Conservation (phyloP, 805 yeast genomes). For the Saccharomycopsis oosterbeekiorum region DNA sequence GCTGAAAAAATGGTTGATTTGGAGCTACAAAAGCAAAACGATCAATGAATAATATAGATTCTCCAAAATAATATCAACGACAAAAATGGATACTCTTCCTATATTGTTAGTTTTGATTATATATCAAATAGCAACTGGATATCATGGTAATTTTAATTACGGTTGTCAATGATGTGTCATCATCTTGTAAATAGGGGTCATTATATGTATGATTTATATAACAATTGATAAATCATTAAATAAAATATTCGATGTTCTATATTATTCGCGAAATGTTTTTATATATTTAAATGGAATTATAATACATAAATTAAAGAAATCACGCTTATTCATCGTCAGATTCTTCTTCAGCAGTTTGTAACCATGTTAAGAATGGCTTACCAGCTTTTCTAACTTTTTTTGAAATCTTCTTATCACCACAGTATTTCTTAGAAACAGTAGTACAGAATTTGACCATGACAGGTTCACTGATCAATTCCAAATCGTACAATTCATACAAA, state of each 20-base stretch:
- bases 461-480: conserved; percentile 79
- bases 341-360: conserved; percentile 85
- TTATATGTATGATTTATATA: neutral
- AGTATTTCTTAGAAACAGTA: conserved; percentile 85
- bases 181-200: neutral
- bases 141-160: too few relatives aligned
- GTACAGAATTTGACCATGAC: conserved; percentile 78
- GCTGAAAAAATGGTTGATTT: conserved; percentile 19
- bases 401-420: conserved; percentile 71
- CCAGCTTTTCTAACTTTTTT: conserved; percentile 93
- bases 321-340: conserved; percentile 29
- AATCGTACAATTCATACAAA: conserved; percentile 69
- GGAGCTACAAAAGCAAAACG: conserved; percentile 5
- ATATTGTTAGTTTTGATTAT: too few relatives aligned
- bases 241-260: neutral
- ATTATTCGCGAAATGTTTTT: neutral
- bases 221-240: neutral
- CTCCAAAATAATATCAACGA: too few relatives aligned
- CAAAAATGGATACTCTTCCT: too few relatives aligned
- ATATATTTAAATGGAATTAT: neutral
- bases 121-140: too few relatives aligned
- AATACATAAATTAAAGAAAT: neutral
- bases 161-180: neutral
- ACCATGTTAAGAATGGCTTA: conserved; percentile 91
- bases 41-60: neutral